Conservation (phyloP, 2,329 filamentous ascomycete species). For the Aspergillus pseudonomiae region DNA sequence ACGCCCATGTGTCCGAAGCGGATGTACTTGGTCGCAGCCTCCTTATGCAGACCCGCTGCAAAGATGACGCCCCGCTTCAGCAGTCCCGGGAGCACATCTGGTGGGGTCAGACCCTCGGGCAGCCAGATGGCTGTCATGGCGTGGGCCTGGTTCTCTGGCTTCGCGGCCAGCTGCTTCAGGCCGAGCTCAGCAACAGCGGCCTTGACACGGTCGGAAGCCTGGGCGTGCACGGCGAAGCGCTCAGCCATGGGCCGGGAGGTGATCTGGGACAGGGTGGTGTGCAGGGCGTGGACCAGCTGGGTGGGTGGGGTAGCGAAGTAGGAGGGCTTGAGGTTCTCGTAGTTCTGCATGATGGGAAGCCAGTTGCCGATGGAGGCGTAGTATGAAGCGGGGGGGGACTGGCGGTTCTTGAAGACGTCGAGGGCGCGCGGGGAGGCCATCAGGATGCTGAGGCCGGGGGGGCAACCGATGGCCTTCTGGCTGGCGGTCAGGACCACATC, state of each 20-base stretch:
- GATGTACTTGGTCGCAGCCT: constrained; percentile 90
- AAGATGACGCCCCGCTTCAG: constrained; percentile 89
- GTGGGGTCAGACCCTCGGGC: constrained; percentile 77
- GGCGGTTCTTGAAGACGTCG: constrained; percentile 75
- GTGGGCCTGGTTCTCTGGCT: constrained; percentile 89
- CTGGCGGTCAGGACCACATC: constrained; percentile 92
- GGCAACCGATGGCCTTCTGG: constrained; percentile 96
- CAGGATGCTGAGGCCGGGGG: constrained; percentile 89
- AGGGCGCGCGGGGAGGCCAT: constrained; percentile 92
- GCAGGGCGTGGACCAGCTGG: constrained; percentile 87
- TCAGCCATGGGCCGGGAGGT: constrained; percentile 77
- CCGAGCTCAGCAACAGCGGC: constrained; percentile 77
- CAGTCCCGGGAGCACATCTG: constrained; percentile 83
- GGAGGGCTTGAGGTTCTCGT: constrained; percentile 94
- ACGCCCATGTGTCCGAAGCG: constrained; percentile 98
- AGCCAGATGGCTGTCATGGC: constrained; percentile 98
- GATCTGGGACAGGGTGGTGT: constrained; percentile 87
- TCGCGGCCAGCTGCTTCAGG: constrained; percentile 80
- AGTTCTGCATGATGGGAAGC: constrained; percentile 98
- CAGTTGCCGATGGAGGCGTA: constrained; percentile 98
- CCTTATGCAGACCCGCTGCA: constrained; percentile 93
- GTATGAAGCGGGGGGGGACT: constrained; percentile 82
- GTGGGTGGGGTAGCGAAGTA: constrained; percentile 98
- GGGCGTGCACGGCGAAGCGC: constrained; percentile 79
- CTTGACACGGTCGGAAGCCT: constrained; percentile 83